Percentiles rank a stretch among this genome's conserved stretches.
phyloP scores from a whole-genome alignment of 225 moss, liverwort and hornwort genomes.

The Pseudisothecium myosuroides region DNA sequence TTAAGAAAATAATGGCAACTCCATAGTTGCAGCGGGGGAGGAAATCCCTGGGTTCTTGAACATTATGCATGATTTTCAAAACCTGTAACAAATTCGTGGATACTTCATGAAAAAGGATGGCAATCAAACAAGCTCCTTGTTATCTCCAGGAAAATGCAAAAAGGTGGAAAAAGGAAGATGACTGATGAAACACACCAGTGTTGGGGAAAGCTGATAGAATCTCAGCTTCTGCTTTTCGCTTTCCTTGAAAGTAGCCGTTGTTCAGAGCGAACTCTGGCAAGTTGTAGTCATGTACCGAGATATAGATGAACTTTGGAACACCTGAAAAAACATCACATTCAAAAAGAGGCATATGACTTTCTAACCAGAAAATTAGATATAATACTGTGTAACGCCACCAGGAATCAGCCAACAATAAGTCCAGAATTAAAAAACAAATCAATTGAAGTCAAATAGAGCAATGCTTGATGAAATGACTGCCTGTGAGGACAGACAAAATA shows the following conservation, averaged over 20 bases:
- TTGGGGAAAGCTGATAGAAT: slow-evolving; percentile 56
- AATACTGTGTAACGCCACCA: not conserved
- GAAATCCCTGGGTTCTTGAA: not conserved
- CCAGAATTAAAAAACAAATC: not conserved
- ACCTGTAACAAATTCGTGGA: not conserved
- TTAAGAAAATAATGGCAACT: not conserved
- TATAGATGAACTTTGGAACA: slow-evolving; percentile 69
- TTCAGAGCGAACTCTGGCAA: slow-evolving; percentile 73
- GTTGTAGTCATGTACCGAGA: slow-evolving; percentile 89
- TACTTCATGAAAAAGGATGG: not conserved
- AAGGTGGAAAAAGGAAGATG: not conserved
- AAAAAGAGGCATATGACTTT: not conserved
- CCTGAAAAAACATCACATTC: slow-evolving; percentile 18
- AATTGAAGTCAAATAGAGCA: not conserved
- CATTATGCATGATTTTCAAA: not conserved
- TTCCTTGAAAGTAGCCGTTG: slow-evolving; percentile 89
- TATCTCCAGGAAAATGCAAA: not conserved
- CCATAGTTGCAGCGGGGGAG: not conserved
- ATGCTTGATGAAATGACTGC: not conserved
- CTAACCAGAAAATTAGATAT: not conserved
- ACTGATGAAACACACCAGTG: slow-evolving; percentile 20
- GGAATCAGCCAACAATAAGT: not conserved
- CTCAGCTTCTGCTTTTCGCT: slow-evolving; percentile 73
- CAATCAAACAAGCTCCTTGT: not conserved
- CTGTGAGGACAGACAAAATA: not conserved